Percentiles rank a stretch among this genome's conserved stretches.
Conservation (phyloP, 2,329 filamentous ascomycete genomes). For the Fusarium burgessii region DNA sequence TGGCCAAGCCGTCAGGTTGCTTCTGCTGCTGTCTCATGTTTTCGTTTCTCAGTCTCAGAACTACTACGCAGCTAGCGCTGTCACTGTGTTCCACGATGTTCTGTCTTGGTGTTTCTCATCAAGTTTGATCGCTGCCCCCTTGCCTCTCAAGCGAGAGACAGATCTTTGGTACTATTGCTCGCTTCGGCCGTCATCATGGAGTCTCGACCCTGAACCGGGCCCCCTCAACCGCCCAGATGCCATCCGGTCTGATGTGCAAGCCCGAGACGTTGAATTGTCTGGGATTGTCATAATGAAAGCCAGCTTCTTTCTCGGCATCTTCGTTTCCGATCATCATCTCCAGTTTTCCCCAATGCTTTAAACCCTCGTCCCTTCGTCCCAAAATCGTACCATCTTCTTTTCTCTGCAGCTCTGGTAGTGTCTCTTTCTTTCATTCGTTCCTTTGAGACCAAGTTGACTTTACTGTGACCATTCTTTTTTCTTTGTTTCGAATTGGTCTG, state of each 20-base stretch:
- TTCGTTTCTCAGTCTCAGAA: constrained; percentile 32
- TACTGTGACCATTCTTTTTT: constrained; percentile 61
- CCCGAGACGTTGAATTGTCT: constrained; percentile 48
- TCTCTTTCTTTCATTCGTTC: constrained; percentile 63
- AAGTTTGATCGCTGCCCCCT: constrained; percentile 41
- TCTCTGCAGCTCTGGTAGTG: constrained; percentile 62
- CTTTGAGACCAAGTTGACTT: constrained; percentile 48
- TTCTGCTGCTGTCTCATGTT: constrained; percentile 39
- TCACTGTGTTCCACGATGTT: constrained; percentile 27
- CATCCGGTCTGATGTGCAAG: constrained; percentile 50
- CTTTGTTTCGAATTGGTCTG: constrained; percentile 60
- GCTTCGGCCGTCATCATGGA: constrained; percentile 27
- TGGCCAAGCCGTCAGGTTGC: constrained; percentile 5
- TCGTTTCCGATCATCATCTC: constrained; percentile 47
- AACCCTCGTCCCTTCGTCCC: constrained; percentile 48
- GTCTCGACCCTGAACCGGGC: constrained; percentile 28
- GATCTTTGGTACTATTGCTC: constrained; percentile 11
- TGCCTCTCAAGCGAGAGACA: constrained; percentile 3
- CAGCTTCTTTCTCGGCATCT: constrained; percentile 55
- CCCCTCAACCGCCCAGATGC: constrained; percentile 45
- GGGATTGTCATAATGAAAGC: constrained; percentile 47
- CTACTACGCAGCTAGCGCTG: constrained; percentile 28
- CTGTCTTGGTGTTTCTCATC: constrained; percentile 36
- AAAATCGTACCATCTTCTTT: constrained; percentile 50
- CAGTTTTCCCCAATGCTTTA: constrained; percentile 50